Conservation (phyloP, 108 stramenopile genomes). For the Skeletonema tropicum region DNA sequence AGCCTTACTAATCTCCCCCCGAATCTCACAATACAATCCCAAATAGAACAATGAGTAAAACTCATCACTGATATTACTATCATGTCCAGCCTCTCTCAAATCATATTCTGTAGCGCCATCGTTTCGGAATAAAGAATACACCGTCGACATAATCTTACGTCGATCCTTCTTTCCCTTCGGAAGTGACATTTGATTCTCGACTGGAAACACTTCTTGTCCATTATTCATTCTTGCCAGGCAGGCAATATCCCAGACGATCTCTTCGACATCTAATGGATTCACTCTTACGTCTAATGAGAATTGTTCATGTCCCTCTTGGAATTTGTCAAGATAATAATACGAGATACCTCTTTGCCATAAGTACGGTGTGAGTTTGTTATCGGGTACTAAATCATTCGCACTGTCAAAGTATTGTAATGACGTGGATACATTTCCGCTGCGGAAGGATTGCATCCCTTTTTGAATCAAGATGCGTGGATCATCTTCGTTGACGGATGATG, state of each 20-base stretch:
- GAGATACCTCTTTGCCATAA: slow-evolving; percentile 80
- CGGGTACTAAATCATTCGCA: slow-evolving; percentile 31
- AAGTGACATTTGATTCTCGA: slow-evolving; percentile 47
- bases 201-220: slow-evolving; percentile 28
- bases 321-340: slow-evolving; percentile 72
- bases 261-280: slow-evolving; percentile 66
- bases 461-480: slow-evolving; percentile 49
- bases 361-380: slow-evolving; percentile 53
- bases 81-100: slow-evolving; percentile 58
- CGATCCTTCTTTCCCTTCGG: slow-evolving; percentile 66
- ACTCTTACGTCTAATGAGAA: slow-evolving; percentile 35
- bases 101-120: slow-evolving; percentile 68
- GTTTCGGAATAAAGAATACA: slow-evolving; percentile 68
- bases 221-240: slow-evolving; percentile 52
- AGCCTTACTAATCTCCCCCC: slow-evolving; percentile 61
- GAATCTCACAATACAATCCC: slow-evolving; percentile 59
- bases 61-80: slow-evolving; percentile 58
- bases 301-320: slow-evolving; percentile 49
- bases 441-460: slow-evolving; percentile 67
- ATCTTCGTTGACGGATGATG: not conserved
- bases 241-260: slow-evolving; percentile 86
- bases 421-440: slow-evolving; percentile 46
- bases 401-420: slow-evolving; percentile 59
- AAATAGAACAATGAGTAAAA: slow-evolving; percentile 78
- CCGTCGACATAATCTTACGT: slow-evolving; percentile 65